Conservation (phyloP, 2,329 filamentous ascomycete species). For the Stagonosporopsis chrysanthemi region DNA sequence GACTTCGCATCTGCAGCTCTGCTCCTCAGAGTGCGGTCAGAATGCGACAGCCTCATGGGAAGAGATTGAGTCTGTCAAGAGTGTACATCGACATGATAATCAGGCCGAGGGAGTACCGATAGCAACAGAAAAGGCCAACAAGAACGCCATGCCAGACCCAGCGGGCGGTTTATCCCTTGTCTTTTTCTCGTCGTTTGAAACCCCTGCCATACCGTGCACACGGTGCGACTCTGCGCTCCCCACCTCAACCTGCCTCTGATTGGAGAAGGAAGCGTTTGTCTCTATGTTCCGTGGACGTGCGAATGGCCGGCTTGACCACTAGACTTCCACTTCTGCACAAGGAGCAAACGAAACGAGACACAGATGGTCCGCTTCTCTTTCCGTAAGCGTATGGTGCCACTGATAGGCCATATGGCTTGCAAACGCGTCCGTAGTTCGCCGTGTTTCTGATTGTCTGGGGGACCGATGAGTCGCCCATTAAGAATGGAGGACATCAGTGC, state of each 20-base stretch:
- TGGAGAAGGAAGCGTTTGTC: slow-evolving; percentile 3
- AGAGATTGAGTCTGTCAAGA: background rate
- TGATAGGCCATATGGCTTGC: slow-evolving; percentile 3
- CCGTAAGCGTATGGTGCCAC: slow-evolving; percentile 1
- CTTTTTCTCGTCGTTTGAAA: background rate
- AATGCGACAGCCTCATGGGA: background rate
- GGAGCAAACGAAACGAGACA: background rate
- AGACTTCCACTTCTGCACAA: slow-evolving; percentile 1
- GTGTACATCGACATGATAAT: background rate
- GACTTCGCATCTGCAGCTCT: background rate
- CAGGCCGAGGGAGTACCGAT: slow-evolving; percentile 1
- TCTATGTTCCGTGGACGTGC: slow-evolving; percentile 4
- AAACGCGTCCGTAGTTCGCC: slow-evolving; percentile 8
- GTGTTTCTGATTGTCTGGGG: background rate
- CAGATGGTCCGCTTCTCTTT: background rate
- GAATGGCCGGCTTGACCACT: background rate
- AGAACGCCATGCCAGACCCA: background rate
- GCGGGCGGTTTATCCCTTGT: background rate
- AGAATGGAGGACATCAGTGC: slow-evolving; percentile 5
- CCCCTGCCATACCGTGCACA: background rate
- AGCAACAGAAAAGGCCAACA: background rate
- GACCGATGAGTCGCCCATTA: slow-evolving; percentile 6
- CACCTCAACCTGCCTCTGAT: background rate
- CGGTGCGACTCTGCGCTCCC: background rate
- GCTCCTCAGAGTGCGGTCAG: background rate